These are phyloP conservation scores for Carallia pectinifolia DNA, from an alignment of 345 rosid genomes.

Conservation along the genomic window DNA sequence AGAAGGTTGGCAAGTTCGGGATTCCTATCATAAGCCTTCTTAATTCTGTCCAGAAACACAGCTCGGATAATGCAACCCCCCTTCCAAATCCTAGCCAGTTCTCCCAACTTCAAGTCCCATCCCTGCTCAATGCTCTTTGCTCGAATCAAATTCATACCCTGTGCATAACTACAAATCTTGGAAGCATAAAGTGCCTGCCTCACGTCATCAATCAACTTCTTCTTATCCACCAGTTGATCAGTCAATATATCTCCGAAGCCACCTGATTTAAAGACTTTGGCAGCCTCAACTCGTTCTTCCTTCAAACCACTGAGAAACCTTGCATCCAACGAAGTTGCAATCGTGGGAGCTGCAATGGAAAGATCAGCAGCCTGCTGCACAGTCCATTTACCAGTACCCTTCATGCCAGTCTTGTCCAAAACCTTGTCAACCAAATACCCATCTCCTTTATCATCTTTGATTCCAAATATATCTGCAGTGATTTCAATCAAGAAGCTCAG, in stretches of 20 bases:
- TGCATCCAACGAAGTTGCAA: constrained; percentile 83
- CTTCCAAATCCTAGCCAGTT: constrained; percentile 93
- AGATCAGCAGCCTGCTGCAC: constrained; percentile 98
- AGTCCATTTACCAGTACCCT: constrained; percentile 98
- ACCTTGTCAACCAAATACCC: constrained; percentile 92
- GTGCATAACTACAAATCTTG: constrained; percentile 95
- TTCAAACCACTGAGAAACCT: constrained; percentile 91
- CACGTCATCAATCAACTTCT: constrained; percentile 76
- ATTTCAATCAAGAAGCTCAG: constrained; percentile 92
- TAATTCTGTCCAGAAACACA: constrained; percentile 84
- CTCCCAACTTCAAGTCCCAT: constrained; percentile 85
- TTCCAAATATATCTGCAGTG: constrained; percentile 84
- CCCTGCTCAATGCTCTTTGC: constrained; percentile 84
- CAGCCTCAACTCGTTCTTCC: constrained; percentile 86
- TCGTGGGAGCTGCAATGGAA: constrained; percentile 90
- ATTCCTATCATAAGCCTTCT: constrained; percentile 91
- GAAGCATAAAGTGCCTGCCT: constrained; percentile 91
- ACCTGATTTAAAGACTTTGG: constrained; percentile 73
- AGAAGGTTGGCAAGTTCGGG: constrained; percentile 77
- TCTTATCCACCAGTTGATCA: constrained; percentile 70
- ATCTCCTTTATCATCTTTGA: constrained; percentile 81
- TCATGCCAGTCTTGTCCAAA: constrained; percentile 95
- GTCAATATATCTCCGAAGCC: constrained; percentile 65
- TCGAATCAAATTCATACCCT: constrained; percentile 93
- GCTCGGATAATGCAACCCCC: constrained; percentile 96